Evolutionary conservation across 208 protist genomes (phyloP).

Genomic region (Trichomonas vaginalis): DNA sequence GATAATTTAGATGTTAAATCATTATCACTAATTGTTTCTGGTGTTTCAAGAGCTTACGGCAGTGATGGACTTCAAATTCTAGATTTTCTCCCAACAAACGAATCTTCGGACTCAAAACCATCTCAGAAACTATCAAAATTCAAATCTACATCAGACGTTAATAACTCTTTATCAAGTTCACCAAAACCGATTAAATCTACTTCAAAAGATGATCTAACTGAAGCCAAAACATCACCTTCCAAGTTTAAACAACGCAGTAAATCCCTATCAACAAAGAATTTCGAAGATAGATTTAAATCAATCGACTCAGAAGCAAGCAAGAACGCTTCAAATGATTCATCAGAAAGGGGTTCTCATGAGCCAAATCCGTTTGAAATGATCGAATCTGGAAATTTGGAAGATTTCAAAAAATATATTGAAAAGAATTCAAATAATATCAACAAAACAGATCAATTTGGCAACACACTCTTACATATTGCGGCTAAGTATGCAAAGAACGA

Average conservation of each 20-base stretch:
- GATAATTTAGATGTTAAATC: background rate
- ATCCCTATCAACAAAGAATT: background rate
- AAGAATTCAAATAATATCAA: background rate
- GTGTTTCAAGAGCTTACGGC: background rate
- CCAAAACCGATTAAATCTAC: background rate
- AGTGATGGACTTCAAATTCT: background rate
- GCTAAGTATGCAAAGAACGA: background rate
- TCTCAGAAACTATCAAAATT: background rate
- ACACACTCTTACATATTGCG: background rate
- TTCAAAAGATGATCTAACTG: background rate
- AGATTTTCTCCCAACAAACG: background rate
- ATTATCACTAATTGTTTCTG: background rate
- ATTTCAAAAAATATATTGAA: background rate
- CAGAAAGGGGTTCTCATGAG: background rate
- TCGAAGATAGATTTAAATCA: background rate
- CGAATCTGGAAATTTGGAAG: background rate
- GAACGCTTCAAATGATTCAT: background rate
- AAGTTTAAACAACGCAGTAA: background rate
- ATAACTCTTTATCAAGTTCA: background rate
- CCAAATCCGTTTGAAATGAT: background rate
- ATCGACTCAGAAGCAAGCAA: too few species aligned
- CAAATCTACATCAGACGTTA: background rate
- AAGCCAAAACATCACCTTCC: background rate
- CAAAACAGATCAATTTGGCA: background rate
- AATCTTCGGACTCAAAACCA: background rate